phyloP scores from a whole-genome alignment of 768 basidiomycete genomes.

The Hirschioporus abietinus region DNA sequence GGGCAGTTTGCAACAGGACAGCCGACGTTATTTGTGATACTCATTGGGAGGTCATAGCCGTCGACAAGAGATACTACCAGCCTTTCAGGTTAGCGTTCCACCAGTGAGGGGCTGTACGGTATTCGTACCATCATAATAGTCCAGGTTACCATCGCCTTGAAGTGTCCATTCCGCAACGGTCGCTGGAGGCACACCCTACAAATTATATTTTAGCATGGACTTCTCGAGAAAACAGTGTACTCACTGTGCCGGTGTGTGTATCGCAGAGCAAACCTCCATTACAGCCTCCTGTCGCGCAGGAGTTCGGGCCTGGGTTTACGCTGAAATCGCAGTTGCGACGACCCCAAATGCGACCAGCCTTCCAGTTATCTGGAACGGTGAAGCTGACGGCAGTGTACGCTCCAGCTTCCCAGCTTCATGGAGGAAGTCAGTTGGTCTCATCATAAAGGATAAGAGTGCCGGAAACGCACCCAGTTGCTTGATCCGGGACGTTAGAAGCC shows the following conservation, averaged over 20 bases:
- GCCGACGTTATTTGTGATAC: constrained; percentile 49
- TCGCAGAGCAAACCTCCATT: constrained; percentile 35
- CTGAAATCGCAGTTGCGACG: constrained; percentile 36
- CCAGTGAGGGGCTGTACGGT: neutral
- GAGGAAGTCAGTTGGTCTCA: neutral
- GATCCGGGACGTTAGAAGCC: constrained; percentile 23
- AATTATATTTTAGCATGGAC: neutral
- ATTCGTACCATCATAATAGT: constrained; percentile 29
- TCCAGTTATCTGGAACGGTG: constrained; percentile 34
- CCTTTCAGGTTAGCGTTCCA: neutral
- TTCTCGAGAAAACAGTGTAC: constrained; percentile 6
- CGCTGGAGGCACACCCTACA: constrained; percentile 29
- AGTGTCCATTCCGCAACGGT: constrained; percentile 34
- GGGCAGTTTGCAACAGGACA: constrained; percentile 44
- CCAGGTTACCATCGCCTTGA: constrained; percentile 17
- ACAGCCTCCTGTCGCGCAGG: constrained; percentile 35
- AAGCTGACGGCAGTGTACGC: constrained; percentile 25
- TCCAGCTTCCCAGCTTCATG: constrained; percentile 23
- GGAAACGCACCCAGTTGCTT: constrained; percentile 25
- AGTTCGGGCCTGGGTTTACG: constrained; percentile 25
- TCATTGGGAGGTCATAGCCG: constrained; percentile 46
- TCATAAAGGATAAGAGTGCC: neutral
- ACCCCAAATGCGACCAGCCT: constrained; percentile 34
- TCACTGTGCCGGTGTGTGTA: constrained; percentile 30
- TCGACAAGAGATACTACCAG: constrained; percentile 26